phyloP scores from a whole-genome alignment of 2,329 filamentous ascomycete genomes.

The Aspergillus niger region DNA sequence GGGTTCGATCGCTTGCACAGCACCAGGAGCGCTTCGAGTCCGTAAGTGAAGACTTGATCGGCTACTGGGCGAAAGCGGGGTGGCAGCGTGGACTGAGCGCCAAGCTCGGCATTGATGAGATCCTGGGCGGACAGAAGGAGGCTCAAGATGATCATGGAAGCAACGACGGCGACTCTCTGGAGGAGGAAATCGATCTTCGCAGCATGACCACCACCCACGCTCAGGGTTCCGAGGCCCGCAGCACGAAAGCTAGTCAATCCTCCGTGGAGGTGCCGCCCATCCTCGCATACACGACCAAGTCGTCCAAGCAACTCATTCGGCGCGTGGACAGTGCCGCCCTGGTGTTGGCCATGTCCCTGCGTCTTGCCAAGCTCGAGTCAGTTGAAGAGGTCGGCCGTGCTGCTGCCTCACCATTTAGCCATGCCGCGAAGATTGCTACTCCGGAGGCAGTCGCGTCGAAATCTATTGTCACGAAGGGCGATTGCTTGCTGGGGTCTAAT shows the following conservation, averaged over 20 bases:
- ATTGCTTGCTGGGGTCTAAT: constrained; percentile 84
- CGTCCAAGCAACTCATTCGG: constrained; percentile 68
- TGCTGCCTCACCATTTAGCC: constrained; percentile 71
- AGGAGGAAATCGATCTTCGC: constrained; percentile 58
- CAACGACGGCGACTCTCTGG: constrained; percentile 44
- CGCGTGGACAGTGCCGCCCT: constrained; percentile 86
- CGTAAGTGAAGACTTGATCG: constrained; percentile 86
- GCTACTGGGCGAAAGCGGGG: constrained; percentile 91
- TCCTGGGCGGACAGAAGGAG: constrained; percentile 53
- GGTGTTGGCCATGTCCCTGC: constrained; percentile 77
- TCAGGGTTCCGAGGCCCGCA: constrained; percentile 24
- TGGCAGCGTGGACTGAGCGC: constrained; percentile 82
- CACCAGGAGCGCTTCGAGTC: constrained; percentile 81
- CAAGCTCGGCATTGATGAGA: constrained; percentile 71
- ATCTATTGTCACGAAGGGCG: constrained; percentile 77
- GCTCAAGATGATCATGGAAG: constrained; percentile 39
- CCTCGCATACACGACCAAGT: constrained; percentile 65
- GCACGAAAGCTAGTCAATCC: constrained; percentile 32
- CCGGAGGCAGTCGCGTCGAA: constrained; percentile 77
- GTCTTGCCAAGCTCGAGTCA: constrained; percentile 76
- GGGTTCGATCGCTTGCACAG: constrained; percentile 82
- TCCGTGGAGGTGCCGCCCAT: constrained; percentile 65
- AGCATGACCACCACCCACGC: constrained; percentile 55
- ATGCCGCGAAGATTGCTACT: constrained; percentile 77
- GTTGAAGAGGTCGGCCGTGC: constrained; percentile 63